A percentile compares a stretch with the other conserved stretches of the same genome.
Conservation (phyloP, 495 filamentous ascomycete species). For the Trichoderma gamsii region DNA sequence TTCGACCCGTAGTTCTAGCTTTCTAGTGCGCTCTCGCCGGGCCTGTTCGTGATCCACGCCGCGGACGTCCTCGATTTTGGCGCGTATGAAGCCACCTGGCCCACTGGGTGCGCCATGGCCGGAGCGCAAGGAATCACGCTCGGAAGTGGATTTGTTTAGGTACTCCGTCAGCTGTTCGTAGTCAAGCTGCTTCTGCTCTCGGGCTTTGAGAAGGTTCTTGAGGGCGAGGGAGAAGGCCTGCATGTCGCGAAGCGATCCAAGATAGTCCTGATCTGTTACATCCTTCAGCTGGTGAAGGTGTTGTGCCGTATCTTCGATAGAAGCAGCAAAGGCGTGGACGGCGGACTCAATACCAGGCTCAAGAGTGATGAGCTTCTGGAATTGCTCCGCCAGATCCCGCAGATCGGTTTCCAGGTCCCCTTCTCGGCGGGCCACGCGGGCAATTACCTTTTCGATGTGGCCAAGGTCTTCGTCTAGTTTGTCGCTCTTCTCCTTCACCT, state of each 20-base stretch:
- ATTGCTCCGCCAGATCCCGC: constrained; percentile 82
- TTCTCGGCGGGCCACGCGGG: constrained; percentile 81
- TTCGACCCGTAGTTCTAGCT: constrained; percentile 86
- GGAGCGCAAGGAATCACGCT: constrained; percentile 76
- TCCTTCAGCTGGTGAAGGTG: constrained; percentile 75
- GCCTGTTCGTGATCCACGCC: constrained; percentile 94
- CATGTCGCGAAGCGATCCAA: constrained; percentile 88
- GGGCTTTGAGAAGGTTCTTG: constrained; percentile 80
- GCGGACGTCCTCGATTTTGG: constrained; percentile 93
- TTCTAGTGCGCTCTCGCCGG: constrained; percentile 76
- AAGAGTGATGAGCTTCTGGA: constrained; percentile 83
- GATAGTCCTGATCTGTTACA: constrained; percentile 92
- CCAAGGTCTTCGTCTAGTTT: constrained; percentile 92
- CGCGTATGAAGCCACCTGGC: constrained; percentile 83
- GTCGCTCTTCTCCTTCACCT: constrained; percentile 86
- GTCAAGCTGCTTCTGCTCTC: constrained; percentile 96
- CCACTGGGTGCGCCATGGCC: constrained; percentile 53
- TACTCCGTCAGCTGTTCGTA: constrained; percentile 95
- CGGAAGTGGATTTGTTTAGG: constrained; percentile 79
- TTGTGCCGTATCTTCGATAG: constrained; percentile 72
- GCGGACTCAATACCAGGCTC: constrained; percentile 80
- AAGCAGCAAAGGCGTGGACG: constrained; percentile 75
- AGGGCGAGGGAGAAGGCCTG: constrained; percentile 79
- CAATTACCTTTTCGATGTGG: constrained; percentile 89
- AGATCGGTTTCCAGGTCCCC: constrained; percentile 85